Conservation (phyloP, 148 eudicot genomes). For the Nyssa sinensis region DNA sequence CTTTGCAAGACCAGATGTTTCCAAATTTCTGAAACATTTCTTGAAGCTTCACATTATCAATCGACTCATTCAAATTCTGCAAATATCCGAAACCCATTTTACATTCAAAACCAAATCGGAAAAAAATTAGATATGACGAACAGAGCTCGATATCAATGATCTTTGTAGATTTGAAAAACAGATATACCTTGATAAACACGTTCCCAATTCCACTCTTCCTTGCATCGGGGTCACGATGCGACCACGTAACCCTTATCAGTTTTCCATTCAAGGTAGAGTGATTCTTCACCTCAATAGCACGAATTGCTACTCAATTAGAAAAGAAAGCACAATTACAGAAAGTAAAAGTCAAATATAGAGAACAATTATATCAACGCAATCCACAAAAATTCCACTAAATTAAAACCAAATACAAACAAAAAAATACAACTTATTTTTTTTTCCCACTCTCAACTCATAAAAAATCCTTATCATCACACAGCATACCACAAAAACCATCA, state of each 20-base stretch:
- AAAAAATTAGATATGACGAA: neutral
- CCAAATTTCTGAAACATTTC: conserved; percentile 61
- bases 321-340: neutral
- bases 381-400: neutral
- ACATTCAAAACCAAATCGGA: neutral
- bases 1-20: conserved; percentile 62
- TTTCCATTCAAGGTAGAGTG: conserved; percentile 48
- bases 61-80: conserved; percentile 62
- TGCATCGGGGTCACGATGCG: conserved; percentile 65
- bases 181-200: conserved; percentile 67
- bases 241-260: conserved; percentile 68
- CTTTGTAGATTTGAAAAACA: neutral
- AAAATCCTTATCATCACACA: neutral
- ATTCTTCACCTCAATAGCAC: conserved; percentile 68
- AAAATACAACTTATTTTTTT: neutral
- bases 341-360: neutral
- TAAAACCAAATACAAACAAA: neutral
- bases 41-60: conserved; percentile 58
- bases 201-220: conserved; percentile 76
- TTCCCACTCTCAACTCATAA: neutral
- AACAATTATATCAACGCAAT: neutral
- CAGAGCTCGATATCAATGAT: neutral
- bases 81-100: conserved; percentile 1
- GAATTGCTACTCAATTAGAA: conserved; percentile 39
- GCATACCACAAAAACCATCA: neutral